Base-by-base conservation (phyloP, 2,329 filamentous ascomycete species). In the Diplocarpon rosae region DNA sequence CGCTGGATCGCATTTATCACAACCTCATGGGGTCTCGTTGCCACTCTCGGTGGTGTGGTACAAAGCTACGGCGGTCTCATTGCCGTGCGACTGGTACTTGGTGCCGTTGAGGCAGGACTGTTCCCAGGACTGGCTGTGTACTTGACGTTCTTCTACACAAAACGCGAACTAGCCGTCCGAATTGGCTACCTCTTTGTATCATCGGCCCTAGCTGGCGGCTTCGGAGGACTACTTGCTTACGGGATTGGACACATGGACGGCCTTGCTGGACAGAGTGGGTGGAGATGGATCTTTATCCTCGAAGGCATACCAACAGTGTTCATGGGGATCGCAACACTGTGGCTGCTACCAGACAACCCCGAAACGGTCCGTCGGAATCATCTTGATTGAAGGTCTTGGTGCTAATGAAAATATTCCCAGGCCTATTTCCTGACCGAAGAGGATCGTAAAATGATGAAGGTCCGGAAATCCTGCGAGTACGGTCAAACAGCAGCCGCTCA, bases 161-260 rank as follows among this genome's bases (percentile, higher is more conserved):
- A 76, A 50, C 67, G 67, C 8, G 75, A 80, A 52, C 66, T 81
- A 5, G 77, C 75, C 0, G 62, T 81, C 3, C 72, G 79, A 1
- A 73, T 80, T 2, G 75, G 75, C 7, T 80, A 80, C 50, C 67
- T 83, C 1, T 82, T 81, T 56, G 69, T 73, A 9, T 69, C 68
- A 2, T 71, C 77, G 1, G 77, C 79, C 0, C 61, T 80, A 1
- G 75, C 78, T 0, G 80, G 80, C 5, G 77, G 78, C 1, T 78
- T 69, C 40, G 78, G 79, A 16, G 80, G 80, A 0, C 66, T 84
- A 0, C 66, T 84, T 0, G 80, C 79, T 0, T 82, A 78, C 43
- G 78, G 67, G 0, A 79, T 83, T 47, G 75, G 75, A 0, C 73
- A 73, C 54, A 77, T 83, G 68, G 71, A 81, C 45, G 76, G 76